phyloP scores from a whole-genome alignment of 2,329 filamentous ascomycete genomes.

The Dothiorella sarmentorum region DNA sequence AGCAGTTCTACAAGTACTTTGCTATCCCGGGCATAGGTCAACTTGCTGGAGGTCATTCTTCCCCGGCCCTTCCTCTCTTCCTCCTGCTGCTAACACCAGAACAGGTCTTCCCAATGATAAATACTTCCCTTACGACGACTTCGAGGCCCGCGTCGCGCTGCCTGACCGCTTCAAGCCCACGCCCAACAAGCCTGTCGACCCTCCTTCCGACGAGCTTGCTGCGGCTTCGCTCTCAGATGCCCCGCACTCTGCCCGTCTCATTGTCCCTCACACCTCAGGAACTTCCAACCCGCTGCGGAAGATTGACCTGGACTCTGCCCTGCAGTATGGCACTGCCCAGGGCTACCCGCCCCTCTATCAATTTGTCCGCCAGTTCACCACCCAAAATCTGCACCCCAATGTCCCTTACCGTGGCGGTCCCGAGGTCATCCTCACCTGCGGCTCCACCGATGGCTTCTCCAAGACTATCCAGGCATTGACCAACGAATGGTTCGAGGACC shows the following conservation, averaged over 20 bases:
- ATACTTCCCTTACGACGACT: constrained; percentile 87
- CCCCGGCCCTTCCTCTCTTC: not conserved
- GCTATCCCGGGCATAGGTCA: constrained; percentile 59
- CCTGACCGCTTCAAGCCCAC: constrained; percentile 72
- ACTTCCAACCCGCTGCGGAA: constrained; percentile 60
- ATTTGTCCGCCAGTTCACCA: constrained; percentile 75
- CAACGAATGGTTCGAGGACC: constrained; percentile 69
- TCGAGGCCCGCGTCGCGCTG: constrained; percentile 75
- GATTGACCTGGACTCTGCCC: constrained; percentile 75
- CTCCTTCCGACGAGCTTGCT: constrained; percentile 29
- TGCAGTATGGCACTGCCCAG: constrained; percentile 82
- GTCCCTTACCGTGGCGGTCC: constrained; percentile 74
- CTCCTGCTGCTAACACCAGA: constrained; percentile 20
- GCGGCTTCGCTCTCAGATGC: constrained; percentile 30
- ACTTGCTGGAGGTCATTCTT: constrained; percentile 53
- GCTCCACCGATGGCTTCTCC: constrained; percentile 78
- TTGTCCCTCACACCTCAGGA: constrained; percentile 66
- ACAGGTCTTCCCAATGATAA: constrained; percentile 73
- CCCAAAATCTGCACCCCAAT: constrained; percentile 73
- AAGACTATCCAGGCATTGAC: constrained; percentile 75
- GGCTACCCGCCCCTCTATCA: constrained; percentile 76
- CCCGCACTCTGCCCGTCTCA: constrained; percentile 50
- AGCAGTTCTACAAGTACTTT: constrained; percentile 85
- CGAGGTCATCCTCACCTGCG: constrained; percentile 75
- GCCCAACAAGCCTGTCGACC: constrained; percentile 57